Evolutionary conservation across 306 rosid species (phyloP), one percentile per base, ranked within the genome.

Genomic region (Chamaecrista fasciculata): DNA sequence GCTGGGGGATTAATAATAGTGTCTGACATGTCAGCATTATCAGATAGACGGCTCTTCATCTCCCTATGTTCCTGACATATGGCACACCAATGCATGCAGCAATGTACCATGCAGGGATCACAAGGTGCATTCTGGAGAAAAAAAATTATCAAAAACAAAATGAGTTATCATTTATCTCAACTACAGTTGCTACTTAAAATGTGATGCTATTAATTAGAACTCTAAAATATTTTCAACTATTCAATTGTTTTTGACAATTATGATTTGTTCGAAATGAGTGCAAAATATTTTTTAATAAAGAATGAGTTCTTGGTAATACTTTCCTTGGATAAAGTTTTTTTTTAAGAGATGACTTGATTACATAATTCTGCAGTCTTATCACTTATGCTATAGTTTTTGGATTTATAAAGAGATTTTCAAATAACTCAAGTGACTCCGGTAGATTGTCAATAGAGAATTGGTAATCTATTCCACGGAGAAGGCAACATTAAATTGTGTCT

Each of bases 1-100:
- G 81, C 68, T 1, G 79, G 84, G 8, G 86, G 84, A 55, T 79
- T 53, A 19, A 72, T 52, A 21, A 68, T 36, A 20, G 86, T 82
- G 58, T 46, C 46, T 4, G 33, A 5, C 8, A 70, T 49, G 64
- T 23, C 67, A 5, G 71, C n/a, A 40, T 49, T 46, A 20, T 79
- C 81, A 0, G 81, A 76, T 24, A 82, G 70, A 71, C 72, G 84
- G 62, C 73, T 79, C 77, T 36, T 79, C 81, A 79, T 71, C 69
- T 82, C 84, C 64, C 86, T 71, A 72, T 82, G 79, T 56, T 82
- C 86, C 66, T 82, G 84, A 68, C 86, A 82, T 31, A 82, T 28
- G 46, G 81, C 81, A 72, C 86, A 82, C 86, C 84, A 82, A 61
- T 82, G 84, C 79, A 82, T 19, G 74, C 81, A 71, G 76, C 81